Base-by-base conservation (phyloP, 2,329 filamentous ascomycete genomes). In the Exophiala sp. region DNA sequence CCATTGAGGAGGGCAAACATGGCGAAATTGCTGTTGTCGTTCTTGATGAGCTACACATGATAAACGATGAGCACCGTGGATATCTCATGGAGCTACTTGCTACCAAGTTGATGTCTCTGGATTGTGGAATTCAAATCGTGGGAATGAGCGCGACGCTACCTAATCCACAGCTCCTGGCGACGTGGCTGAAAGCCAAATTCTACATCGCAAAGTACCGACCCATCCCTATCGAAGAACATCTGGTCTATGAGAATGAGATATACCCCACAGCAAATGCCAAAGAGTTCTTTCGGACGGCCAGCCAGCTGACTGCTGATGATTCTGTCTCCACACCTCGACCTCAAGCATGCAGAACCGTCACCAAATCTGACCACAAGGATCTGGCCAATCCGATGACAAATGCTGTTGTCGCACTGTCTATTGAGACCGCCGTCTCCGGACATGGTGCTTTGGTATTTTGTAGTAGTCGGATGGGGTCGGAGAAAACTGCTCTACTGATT, bases 121-220 rank as follows among this genome's bases (percentile, higher is more conserved):
- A 82, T 21, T 24, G 44, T n/a, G 48, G 77, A 20, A 76, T 88
- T 14, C 87, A 91, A 65, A 83, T 91, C 16, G 73, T 90, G 54
- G 87, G 86, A 61, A 91, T 91, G 88, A 91, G 88, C 63, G 88
- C 88, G 3, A 91, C 88, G 0, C 74, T 91, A 43, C 84, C 85
- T 50, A 90, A 91, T 64, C 85, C 87, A 46, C 77, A 83, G 50
- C 65, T 88, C 29, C 75, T 91, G 45, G 85, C 86, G 2, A 74
- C 76, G 33, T 91, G 88, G 88, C 79, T 91, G 12, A 72, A 80
- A 43, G 87, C 83, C 1, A 85, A 86, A 62, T 87, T 82, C 45
- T 90, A 89, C 63, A 82, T 85, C 61, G 90, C 87, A 2, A 81
- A 78, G 50, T 91, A 89, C 66, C 79, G 83, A 1, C 87, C 88